Evolutionary conservation across 2,329 filamentous ascomycete species (phyloP).

Genomic region (Tolypocladium guangdongense): DNA sequence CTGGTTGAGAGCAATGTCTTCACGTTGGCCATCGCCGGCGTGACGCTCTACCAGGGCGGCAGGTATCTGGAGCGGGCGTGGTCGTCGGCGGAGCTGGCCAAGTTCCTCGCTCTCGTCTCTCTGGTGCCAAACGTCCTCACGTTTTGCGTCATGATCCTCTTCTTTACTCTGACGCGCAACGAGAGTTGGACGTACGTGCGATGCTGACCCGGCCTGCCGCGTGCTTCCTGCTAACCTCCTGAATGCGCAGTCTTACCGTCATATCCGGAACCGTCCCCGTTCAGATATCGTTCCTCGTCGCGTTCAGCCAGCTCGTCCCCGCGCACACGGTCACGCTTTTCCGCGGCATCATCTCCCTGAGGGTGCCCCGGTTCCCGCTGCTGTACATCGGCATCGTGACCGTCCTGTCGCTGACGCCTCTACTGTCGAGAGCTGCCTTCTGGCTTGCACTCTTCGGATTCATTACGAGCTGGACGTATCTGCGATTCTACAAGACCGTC

Average conservation of each 20-base stretch:
- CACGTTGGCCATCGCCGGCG: conserved; percentile 64
- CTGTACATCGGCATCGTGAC: conserved; percentile 66
- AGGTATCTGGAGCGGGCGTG: conserved; percentile 93
- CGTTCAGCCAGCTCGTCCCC: conserved; percentile 94
- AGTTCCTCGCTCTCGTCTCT: conserved; percentile 70
- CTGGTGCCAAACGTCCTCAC: conserved; percentile 71
- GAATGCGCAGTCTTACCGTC: conserved; percentile 51
- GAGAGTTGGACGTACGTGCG: conserved; percentile 56
- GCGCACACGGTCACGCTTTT: conserved; percentile 95
- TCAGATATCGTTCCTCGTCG: conserved; percentile 88
- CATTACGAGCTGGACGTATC: conserved; percentile 84
- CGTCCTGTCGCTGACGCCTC: conserved; percentile 45
- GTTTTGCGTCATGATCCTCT: conserved; percentile 62
- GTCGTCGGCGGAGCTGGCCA: conserved; percentile 84
- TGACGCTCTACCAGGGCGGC: conserved; percentile 82
- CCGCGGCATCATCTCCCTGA: conserved; percentile 76
- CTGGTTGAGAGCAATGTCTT: conserved; percentile 91
- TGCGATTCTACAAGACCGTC: conserved; percentile 83
- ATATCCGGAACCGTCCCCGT: conserved; percentile 83
- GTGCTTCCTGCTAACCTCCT: not conserved
- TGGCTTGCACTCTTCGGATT: conserved; percentile 75
- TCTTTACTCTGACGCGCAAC: conserved; percentile 58
- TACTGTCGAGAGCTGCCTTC: conserved; percentile 59
- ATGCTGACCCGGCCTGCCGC: not conserved
- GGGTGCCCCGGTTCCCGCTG: conserved; percentile 63